These are phyloP conservation scores for Moesziomyces sp. DNA, from an alignment of 1,284 basidiomycete species.

Conservation along the genomic window DNA sequence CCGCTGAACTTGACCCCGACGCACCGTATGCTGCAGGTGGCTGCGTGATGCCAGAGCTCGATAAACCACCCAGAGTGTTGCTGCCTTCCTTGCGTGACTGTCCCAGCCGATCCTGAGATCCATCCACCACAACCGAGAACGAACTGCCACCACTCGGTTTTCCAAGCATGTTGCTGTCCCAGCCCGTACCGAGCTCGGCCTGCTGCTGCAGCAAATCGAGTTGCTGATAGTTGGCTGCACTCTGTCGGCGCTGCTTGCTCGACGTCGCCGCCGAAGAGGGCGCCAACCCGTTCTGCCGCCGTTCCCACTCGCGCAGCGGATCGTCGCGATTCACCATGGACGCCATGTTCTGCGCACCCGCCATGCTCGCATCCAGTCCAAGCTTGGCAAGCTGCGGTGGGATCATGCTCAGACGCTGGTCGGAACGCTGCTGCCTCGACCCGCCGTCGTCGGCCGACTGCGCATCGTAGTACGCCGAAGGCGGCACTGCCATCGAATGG, in stretches of 20 bases:
- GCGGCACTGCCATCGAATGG: conserved; percentile 35
- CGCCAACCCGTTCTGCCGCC: conserved; percentile 72
- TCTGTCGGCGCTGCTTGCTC: conserved; percentile 38
- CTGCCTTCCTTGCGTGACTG: conserved; percentile 8
- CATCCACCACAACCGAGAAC: conserved; percentile 42
- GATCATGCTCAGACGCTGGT: conserved; percentile 78
- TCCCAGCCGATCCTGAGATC: conserved; percentile 14
- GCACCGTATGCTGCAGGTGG: conserved; percentile 39
- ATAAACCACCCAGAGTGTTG: conserved; percentile 3
- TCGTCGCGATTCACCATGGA: conserved; percentile 64
- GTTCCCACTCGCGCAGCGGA: conserved; percentile 62
- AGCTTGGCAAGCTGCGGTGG: conserved; percentile 80
- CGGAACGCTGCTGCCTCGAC: conserved; percentile 14
- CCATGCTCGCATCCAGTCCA: conserved; percentile 58
- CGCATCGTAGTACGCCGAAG: conserved; percentile 31
- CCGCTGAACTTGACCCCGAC: background rate
- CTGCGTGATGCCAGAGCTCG: conserved; percentile 21
- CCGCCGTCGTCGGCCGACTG: conserved; percentile 5
- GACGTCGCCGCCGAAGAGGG: conserved; percentile 32
- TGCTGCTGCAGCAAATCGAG: conserved; percentile 53
- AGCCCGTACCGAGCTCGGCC: conserved; percentile 34
- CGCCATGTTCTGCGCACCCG: conserved; percentile 47
- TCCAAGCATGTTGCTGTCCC: conserved; percentile 14
- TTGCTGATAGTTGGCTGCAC: conserved; percentile 40
- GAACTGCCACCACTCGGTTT: conserved; percentile 5